These are phyloP conservation scores for Chromosphaera perkinsii DNA, from an alignment of 208 protist genomes.

Conservation along the genomic window DNA sequence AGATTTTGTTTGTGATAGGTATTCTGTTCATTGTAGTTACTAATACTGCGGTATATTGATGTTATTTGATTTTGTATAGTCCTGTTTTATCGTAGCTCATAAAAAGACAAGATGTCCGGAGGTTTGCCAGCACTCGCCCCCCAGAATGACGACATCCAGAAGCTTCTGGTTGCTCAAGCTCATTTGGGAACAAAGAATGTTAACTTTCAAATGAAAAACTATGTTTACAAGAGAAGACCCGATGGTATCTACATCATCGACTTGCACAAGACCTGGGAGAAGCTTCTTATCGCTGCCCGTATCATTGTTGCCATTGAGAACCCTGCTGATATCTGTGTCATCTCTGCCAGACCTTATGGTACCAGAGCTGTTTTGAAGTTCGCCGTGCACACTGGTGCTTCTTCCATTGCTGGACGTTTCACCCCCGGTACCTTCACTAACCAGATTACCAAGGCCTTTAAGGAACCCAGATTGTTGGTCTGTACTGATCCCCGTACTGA, in stretches of 20 bases:
- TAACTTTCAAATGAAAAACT: constrained; percentile 84
- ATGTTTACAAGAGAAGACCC: constrained; percentile 77
- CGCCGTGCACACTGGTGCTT: constrained; percentile 72
- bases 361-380: constrained; percentile 96
- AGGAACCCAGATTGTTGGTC: constrained; percentile 94
- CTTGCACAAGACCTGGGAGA: constrained; percentile 96
- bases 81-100: too few species aligned
- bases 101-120: constrained; percentile 40
- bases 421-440: constrained; percentile 99
- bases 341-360: constrained; percentile 84
- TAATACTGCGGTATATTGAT: too few species aligned
- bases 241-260: constrained; percentile 92
- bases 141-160: constrained; percentile 83
- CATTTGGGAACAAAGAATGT: constrained; percentile 91
- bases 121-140: constrained; percentile 36
- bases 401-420: constrained; percentile 36
- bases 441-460: constrained; percentile 86
- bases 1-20: too few species aligned
- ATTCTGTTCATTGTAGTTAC: too few species aligned
- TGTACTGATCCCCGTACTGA: constrained; percentile 92
- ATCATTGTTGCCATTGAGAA: constrained; percentile 96
- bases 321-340: constrained; percentile 89
- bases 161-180: constrained; percentile 86
- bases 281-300: constrained; percentile 94
- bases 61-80: too few species aligned